Conservation (phyloP, 306 rosid genomes). For the Malus sieversii region DNA sequence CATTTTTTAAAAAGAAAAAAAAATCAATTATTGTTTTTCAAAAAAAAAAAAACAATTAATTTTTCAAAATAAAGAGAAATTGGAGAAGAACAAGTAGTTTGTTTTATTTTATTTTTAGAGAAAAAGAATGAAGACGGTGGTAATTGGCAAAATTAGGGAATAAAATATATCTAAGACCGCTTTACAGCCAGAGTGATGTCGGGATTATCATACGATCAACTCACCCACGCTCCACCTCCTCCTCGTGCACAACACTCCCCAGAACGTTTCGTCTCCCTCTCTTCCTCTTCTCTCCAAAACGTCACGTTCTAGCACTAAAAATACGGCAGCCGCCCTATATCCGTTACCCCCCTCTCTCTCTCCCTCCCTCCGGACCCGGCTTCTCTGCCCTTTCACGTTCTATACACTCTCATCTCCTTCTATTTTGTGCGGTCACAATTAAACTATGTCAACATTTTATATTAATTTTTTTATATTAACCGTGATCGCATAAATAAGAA, state of each 20-base stretch:
- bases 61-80: not conserved
- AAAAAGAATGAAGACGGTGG: not conserved
- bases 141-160: not conserved
- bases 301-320: not conserved
- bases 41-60: not conserved
- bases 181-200: constrained; percentile 9
- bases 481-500: too few species aligned
- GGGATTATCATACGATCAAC: not conserved
- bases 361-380: not conserved
- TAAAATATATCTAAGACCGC: not conserved
- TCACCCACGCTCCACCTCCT: not conserved
- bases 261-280: not conserved
- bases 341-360: constrained; percentile 13
- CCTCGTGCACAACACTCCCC: constrained; percentile 10
- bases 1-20: too few species aligned
- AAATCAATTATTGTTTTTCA: not conserved
- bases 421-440: too few species aligned
- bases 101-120: not conserved
- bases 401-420: too few species aligned
- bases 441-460: too few species aligned
- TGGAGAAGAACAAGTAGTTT: not conserved
- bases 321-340: not conserved
- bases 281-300: not conserved
- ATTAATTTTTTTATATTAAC: too few species aligned
- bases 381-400: too few species aligned